Evolutionary conservation across 2,329 filamentous ascomycete genomes (phyloP).

Genomic region (Westerdykella ornata): DNA sequence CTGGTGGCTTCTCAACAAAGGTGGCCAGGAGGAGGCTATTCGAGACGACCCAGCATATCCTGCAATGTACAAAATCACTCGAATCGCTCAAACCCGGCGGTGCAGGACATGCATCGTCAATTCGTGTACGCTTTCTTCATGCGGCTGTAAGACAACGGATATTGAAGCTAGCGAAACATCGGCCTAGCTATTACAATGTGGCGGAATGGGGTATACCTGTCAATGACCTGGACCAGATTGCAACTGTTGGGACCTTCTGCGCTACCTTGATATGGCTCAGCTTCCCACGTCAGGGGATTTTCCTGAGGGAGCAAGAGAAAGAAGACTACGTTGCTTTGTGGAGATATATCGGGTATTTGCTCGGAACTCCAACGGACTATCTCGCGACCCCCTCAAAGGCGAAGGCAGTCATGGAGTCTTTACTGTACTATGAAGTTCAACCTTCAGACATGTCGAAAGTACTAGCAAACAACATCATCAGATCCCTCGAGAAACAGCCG

Average conservation of each 20-base stretch:
- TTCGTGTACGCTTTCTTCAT: slow-evolving; percentile 64
- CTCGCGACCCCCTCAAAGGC: slow-evolving; percentile 53
- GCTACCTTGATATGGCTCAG: slow-evolving; percentile 60
- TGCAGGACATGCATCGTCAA: slow-evolving; percentile 56
- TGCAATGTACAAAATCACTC: slow-evolving; percentile 62
- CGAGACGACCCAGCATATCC: slow-evolving; percentile 69
- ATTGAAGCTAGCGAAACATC: slow-evolving; percentile 49
- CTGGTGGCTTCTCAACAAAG: slow-evolving; percentile 64
- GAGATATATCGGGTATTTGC: slow-evolving; percentile 65
- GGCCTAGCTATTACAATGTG: slow-evolving; percentile 57
- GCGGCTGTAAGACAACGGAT: slow-evolving; percentile 61
- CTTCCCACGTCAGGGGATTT: slow-evolving; percentile 67
- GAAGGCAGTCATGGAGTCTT: slow-evolving; percentile 59
- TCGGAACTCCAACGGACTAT: slow-evolving; percentile 59
- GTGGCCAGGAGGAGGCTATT: slow-evolving; percentile 60
- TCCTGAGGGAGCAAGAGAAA: slow-evolving; percentile 55
- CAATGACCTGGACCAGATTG: slow-evolving; percentile 69
- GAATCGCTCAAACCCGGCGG: slow-evolving; percentile 62
- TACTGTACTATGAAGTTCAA: slow-evolving; percentile 59
- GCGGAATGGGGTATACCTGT: slow-evolving; percentile 58
- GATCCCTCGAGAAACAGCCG: slow-evolving; percentile 57
- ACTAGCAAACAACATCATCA: slow-evolving; percentile 69
- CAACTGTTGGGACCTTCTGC: slow-evolving; percentile 65
- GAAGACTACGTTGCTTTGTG: slow-evolving; percentile 67
- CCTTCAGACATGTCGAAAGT: slow-evolving; percentile 57